Evolutionary conservation across 1,284 basidiomycete species (phyloP).

Genomic region (Apiotrichum mycotoxinovorans): DNA sequence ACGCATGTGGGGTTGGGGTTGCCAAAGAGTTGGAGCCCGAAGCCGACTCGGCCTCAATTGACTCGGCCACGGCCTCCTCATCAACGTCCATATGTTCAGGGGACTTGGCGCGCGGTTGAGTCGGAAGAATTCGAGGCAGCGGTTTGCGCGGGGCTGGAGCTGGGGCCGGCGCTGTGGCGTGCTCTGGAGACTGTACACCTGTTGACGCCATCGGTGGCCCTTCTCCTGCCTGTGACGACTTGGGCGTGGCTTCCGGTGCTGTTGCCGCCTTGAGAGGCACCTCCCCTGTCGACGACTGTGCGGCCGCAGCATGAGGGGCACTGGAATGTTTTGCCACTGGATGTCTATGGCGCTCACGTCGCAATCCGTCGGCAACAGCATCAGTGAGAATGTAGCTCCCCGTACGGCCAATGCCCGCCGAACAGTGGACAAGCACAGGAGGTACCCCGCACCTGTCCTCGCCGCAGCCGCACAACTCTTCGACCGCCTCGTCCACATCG

Average conservation of each 20-base stretch:
- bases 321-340: background rate
- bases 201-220: too few species aligned
- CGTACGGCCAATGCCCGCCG: slow-evolving; percentile 86
- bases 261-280: too few species aligned
- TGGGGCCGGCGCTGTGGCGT: too few species aligned
- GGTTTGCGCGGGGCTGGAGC: too few species aligned
- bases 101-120: background rate
- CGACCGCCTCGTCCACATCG: slow-evolving; percentile 58
- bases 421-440: slow-evolving; percentile 54
- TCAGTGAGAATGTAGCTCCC: slow-evolving; percentile 88
- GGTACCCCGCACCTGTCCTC: slow-evolving; percentile 30
- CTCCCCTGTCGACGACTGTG: too few species aligned
- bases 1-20: too few species aligned
- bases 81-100: slow-evolving; percentile 1
- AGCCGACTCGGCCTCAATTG: too few species aligned
- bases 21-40: too few species aligned
- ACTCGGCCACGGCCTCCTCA: background rate
- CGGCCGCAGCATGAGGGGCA: too few species aligned
- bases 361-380: slow-evolving; percentile 73
- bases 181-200: too few species aligned
- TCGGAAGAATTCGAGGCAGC: background rate
- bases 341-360: slow-evolving; percentile 53
- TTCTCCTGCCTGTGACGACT: too few species aligned
- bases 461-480: slow-evolving; percentile 53
- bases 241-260: too few species aligned